A percentile compares a stretch with the other conserved stretches of the same genome.
phyloP scores from a whole-genome alignment of 768 basidiomycete genomes.

The Dentipellis sp. region DNA sequence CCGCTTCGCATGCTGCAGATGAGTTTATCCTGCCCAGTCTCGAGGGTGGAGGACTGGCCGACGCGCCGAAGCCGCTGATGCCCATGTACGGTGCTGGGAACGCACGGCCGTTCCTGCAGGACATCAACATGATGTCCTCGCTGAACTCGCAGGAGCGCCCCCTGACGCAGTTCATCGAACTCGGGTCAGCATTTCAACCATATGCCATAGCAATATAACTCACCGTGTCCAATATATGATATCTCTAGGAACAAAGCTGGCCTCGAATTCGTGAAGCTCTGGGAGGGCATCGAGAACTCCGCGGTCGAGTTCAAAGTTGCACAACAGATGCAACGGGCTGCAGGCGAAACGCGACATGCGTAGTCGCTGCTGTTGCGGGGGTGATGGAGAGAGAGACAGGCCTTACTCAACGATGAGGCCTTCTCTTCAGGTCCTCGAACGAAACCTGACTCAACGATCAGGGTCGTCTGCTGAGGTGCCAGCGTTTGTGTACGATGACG shows the following conservation, averaged over 20 bases:
- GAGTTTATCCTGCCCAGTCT: neutral
- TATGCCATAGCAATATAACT: neutral
- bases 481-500: no score
- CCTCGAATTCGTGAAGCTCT: neutral
- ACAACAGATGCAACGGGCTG: no score
- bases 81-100: slow-evolving; percentile 38
- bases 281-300: neutral
- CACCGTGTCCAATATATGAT: neutral
- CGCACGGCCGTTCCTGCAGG: slow-evolving; percentile 32
- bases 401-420: no score
- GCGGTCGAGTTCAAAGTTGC: slow-evolving; percentile 18
- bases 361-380: no score
- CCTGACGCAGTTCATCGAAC: slow-evolving; percentile 27
- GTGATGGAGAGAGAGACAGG: no score
- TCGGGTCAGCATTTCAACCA: slow-evolving; percentile 18
- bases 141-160: slow-evolving; percentile 36
- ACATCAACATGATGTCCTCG: slow-evolving; percentile 35
- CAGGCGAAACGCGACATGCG: no score
- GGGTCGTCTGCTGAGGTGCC: no score
- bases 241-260: neutral
- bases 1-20: neutral
- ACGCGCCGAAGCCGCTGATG: slow-evolving; percentile 36
- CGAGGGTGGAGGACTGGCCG: neutral
- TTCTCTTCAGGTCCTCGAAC: no score
- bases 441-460: no score